phyloP scores from a whole-genome alignment of 768 basidiomycete species.

The Antrodiella citrinella region DNA sequence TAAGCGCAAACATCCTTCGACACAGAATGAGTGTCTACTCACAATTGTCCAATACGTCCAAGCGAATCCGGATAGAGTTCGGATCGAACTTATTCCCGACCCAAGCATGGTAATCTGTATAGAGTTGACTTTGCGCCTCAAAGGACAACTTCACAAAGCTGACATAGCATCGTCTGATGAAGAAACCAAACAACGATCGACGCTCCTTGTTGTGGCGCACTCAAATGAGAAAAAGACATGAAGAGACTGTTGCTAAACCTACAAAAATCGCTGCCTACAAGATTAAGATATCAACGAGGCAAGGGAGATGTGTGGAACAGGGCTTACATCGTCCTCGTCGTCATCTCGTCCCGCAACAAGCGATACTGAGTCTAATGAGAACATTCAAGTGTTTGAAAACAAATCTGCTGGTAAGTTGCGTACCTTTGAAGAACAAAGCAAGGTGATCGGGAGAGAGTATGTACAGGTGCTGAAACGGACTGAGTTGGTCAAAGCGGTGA shows the following conservation, averaged over 20 bases:
- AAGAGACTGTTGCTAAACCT: no score
- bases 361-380: no score
- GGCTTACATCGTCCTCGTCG: neutral
- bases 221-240: no score
- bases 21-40: conserved; percentile 10
- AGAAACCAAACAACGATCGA: conserved; percentile 75
- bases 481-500: no score
- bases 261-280: neutral
- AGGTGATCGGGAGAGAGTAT: conserved; percentile 9
- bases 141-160: conserved; percentile 74
- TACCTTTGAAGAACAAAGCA: conserved; percentile 14
- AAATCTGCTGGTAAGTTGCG: no score
- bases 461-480: neutral
- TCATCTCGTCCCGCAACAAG: neutral
- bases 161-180: conserved; percentile 68
- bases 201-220: no score
- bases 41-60: conserved; percentile 46
- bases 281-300: neutral
- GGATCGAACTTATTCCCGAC: conserved; percentile 32
- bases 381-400: no score
- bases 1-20: conserved; percentile 17
- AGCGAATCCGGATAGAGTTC: conserved; percentile 19
- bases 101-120: conserved; percentile 63
- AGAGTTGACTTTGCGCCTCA: conserved; percentile 57
- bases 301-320: no score